Percentiles rank a stretch among this genome's conserved stretches.
phyloP scores from a whole-genome alignment of 352 stramenopile species.

The Pythium volutum region DNA sequence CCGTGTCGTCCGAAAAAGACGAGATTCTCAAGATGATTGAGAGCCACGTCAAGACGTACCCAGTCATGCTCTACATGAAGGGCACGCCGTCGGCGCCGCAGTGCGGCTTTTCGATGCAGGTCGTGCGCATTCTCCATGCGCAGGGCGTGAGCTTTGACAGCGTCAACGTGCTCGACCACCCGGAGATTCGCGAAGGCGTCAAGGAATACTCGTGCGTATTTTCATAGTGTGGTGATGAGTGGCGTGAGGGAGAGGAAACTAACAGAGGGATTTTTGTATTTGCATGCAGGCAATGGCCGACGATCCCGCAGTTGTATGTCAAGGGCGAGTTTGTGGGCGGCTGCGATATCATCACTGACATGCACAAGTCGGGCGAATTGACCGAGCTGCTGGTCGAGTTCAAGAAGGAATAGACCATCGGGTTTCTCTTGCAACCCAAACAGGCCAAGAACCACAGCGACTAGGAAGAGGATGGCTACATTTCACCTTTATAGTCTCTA shows the following conservation, averaged over 20 bases:
- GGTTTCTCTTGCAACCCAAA: too few species aligned
- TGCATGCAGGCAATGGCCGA: constrained; percentile 91
- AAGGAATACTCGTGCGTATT: constrained; percentile 96
- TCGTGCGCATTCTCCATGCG: constrained; percentile 93
- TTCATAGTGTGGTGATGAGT: not conserved
- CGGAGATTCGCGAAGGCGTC: constrained; percentile 96
- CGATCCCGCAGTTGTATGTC: constrained; percentile 98
- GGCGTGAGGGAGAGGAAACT: not conserved
- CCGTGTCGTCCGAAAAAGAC: constrained; percentile 82
- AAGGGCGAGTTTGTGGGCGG: constrained; percentile 99
- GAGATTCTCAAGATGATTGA: constrained; percentile 90
- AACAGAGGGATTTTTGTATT: constrained; percentile 4
- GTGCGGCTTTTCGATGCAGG: constrained; percentile 97
- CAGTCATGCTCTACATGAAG: constrained; percentile 99
- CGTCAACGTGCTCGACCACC: constrained; percentile 99
- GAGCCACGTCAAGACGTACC: constrained; percentile 89
- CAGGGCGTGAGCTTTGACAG: constrained; percentile 95
- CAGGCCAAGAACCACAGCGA: not conserved
- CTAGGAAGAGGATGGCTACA: too few species aligned
- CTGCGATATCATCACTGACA: constrained; percentile 98
- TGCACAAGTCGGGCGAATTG: constrained; percentile 93
- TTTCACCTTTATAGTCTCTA: not conserved
- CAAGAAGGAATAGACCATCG: constrained; percentile 77
- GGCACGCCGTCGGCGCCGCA: constrained; percentile 95
- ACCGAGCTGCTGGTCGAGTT: constrained; percentile 84